Evolutionary conservation across 176 grass and related monocot species (phyloP), one percentile per base, ranked within the genome.

Genomic region (Olyra latifolia): DNA sequence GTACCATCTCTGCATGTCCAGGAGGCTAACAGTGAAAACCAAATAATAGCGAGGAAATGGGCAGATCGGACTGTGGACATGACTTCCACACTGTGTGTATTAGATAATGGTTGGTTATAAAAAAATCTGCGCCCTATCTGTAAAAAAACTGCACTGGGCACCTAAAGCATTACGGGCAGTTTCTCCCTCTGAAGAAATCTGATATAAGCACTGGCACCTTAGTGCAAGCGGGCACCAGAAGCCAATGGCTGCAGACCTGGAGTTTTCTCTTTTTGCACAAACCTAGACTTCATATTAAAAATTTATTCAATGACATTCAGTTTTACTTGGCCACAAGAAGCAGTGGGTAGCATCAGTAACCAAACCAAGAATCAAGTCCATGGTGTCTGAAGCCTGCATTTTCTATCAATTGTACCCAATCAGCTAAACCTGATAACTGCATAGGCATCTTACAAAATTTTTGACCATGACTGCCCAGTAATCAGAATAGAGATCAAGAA

Each of bases 81-180:
- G n/a, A n/a, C n/a, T n/a, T n/a, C n/a, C n/a, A n/a, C n/a, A n/a
- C n/a, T n/a, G n/a, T n/a, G n/a, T n/a, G n/a, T n/a, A n/a, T n/a
- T n/a, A n/a, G n/a, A n/a, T n/a, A n/a, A n/a, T 95, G 93, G 93
- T 46, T 92, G 16, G 83, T 87, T 60, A 89, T 92, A 76, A 92
- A 95, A 83, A 95, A 95, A n/a, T 42, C 59, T 88, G 32, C 92
- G 93, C 87, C 93, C 93, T 35, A 86, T 95, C 44, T 95, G 93
- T 82, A 95, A 95, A 86, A 90, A 86, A 43, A 89, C 85, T 27
- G 93, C 74, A 48, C 68, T 95, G 55, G 83, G 56, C 63, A 85
- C 82, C 60, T 92, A 74, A 83, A 52, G 23, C 48, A 66, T 19
- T 7, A 10, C 72, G 0, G 22, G 19, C 15, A 2, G 47, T 4